These are phyloP conservation scores for Fusarium sp. DNA, from an alignment of 2,329 filamentous ascomycete genomes.

Conservation along the genomic window DNA sequence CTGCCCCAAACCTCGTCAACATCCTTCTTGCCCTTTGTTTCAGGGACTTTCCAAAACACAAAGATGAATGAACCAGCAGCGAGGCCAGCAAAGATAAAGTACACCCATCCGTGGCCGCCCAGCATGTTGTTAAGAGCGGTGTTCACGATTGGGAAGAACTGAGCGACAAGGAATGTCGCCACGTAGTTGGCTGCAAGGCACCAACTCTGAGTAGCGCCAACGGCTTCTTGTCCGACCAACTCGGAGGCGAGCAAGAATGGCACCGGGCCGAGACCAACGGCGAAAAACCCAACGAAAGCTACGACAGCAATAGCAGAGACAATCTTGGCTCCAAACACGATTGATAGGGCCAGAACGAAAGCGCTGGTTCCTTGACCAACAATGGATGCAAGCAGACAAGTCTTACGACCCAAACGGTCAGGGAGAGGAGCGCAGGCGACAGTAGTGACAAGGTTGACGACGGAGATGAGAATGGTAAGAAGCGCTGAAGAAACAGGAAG, in stretches of 20 bases:
- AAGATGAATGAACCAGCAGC: slow-evolving; percentile 78
- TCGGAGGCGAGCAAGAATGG: slow-evolving; percentile 95
- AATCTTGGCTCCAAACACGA: slow-evolving; percentile 77
- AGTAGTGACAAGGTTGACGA: slow-evolving; percentile 87
- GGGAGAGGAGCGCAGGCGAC: slow-evolving; percentile 84
- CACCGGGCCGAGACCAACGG: slow-evolving; percentile 89
- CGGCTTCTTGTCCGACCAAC: slow-evolving; percentile 88
- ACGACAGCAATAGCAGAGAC: slow-evolving; percentile 86
- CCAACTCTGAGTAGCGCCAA: slow-evolving; percentile 91
- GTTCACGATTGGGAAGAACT: slow-evolving; percentile 93
- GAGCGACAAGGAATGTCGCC: slow-evolving; percentile 90
- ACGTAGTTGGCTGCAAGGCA: slow-evolving; percentile 88
- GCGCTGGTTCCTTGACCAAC: slow-evolving; percentile 85
- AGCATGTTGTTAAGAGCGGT: slow-evolving; percentile 72
- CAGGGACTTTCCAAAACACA: slow-evolving; percentile 80
- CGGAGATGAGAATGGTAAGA: slow-evolving; percentile 88
- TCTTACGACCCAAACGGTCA: slow-evolving; percentile 89
- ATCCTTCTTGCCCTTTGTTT: slow-evolving; percentile 87
- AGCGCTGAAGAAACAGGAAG: slow-evolving; percentile 84
- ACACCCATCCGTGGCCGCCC: slow-evolving; percentile 83
- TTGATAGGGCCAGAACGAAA: slow-evolving; percentile 82
- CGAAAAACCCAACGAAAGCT: slow-evolving; percentile 89
- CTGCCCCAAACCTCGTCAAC: slow-evolving; percentile 93
- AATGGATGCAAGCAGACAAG: slow-evolving; percentile 84
- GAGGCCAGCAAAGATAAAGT: slow-evolving; percentile 88